A percentile compares a stretch with the other conserved stretches of the same genome.
These are phyloP conservation scores for Lactuca saligna DNA, from an alignment of 129 eudicot species.

Conservation along the genomic window DNA sequence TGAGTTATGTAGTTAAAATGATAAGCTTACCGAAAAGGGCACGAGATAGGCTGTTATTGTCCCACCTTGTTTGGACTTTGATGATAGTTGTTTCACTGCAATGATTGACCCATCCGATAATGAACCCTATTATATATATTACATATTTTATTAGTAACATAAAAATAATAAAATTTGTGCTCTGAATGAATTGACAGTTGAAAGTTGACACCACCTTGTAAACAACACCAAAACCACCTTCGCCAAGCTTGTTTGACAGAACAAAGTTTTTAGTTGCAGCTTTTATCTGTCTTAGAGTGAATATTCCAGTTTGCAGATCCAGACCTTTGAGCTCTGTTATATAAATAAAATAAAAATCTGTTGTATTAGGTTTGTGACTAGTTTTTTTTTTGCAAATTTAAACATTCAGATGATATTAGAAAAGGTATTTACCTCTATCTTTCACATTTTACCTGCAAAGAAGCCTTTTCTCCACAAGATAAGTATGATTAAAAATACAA, in stretches of 20 bases:
- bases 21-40: conserved; percentile 68
- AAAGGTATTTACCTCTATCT: conserved; percentile 56
- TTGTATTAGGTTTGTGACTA: neutral
- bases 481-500: conserved; percentile 37
- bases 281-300: conserved; percentile 75
- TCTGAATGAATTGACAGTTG: neutral
- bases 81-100: conserved; percentile 86
- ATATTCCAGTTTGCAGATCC: conserved; percentile 73
- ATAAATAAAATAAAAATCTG: neutral
- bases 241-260: conserved; percentile 77
- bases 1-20: too few species aligned
- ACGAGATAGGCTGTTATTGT: conserved; percentile 71
- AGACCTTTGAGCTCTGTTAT: conserved; percentile 72
- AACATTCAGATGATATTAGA: conserved; percentile 3
- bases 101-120: conserved; percentile 70
- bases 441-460: conserved; percentile 44
- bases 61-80: conserved; percentile 90
- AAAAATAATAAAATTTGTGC: conserved; percentile 5
- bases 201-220: conserved; percentile 54
- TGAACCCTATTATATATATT: conserved; percentile 45
- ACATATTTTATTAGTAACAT: conserved; percentile 23
- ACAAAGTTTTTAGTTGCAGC: conserved; percentile 86
- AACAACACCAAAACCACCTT: conserved; percentile 90
- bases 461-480: conserved; percentile 62
- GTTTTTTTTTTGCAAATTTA: neutral